phyloP scores from a whole-genome alignment of 1,139 yeast species.

The Candida tunisiensis region DNA sequence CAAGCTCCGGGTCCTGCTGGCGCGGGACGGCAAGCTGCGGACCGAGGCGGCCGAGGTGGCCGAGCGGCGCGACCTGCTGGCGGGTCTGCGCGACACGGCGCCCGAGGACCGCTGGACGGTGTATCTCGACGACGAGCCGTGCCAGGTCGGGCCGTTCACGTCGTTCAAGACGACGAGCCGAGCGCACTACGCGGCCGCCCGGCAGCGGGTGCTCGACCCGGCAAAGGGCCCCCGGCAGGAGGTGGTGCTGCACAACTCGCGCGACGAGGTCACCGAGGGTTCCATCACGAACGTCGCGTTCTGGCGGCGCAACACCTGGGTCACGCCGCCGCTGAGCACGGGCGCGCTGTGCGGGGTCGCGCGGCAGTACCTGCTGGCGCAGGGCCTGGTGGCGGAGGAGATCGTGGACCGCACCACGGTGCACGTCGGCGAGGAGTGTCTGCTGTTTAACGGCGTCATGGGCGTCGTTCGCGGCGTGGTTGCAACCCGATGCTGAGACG shows the following conservation, averaged over 20 bases:
- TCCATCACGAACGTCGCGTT: constrained; percentile 74
- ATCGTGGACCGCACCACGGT: constrained; percentile 29
- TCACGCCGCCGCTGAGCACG: constrained; percentile 57
- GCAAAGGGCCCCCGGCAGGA: constrained; percentile 36
- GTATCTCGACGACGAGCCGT: constrained; percentile 38
- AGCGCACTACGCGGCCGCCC: constrained; percentile 41
- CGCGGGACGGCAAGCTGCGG: constrained; percentile 29
- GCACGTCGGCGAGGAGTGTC: constrained; percentile 42
- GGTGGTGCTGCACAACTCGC: constrained; percentile 49
- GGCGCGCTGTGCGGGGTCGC: constrained; percentile 86
- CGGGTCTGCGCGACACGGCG: constrained; percentile 21
- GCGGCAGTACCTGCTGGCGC: constrained; percentile 44
- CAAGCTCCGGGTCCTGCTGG: constrained; percentile 41
- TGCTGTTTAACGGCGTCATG: constrained; percentile 67
- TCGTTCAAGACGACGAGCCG: constrained; percentile 79
- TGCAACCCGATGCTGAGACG: no score
- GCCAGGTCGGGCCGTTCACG: constrained; percentile 56
- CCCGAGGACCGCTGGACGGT: constrained; percentile 33
- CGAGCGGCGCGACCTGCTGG: constrained; percentile 24
- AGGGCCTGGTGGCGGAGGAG: constrained; percentile 40
- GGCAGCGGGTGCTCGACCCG: constrained; percentile 27
- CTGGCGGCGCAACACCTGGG: constrained; percentile 37
- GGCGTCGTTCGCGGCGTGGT: constrained; percentile 63
- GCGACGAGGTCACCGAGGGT: constrained; percentile 60
- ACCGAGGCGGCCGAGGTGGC: constrained; percentile 33